Evolutionary conservation across 768 basidiomycete genomes (phyloP).

Genomic region (Phlebiopsis gigantea): DNA sequence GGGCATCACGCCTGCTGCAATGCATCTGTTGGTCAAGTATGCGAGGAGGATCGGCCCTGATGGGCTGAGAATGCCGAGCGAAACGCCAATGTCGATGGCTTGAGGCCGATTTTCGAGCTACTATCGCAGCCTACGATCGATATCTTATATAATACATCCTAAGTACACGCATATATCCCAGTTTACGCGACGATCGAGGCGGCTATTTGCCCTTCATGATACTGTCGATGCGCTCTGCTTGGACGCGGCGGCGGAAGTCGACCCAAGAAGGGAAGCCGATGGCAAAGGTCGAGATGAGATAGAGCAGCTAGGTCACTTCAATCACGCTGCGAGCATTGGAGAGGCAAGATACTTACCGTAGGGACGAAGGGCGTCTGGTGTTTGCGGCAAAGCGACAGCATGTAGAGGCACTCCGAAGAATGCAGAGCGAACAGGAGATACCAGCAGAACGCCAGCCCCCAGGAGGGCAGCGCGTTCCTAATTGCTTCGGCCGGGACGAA

Average conservation of each 20-base stretch:
- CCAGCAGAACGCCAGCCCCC: slow-evolving; percentile 29
- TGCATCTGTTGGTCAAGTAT: slow-evolving; percentile 64
- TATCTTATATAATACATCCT: not conserved
- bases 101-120: not conserved
- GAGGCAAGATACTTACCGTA: slow-evolving; percentile 25
- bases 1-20: slow-evolving; percentile 81
- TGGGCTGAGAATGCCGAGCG: not conserved
- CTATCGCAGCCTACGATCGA: not conserved
- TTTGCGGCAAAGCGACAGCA: slow-evolving; percentile 39
- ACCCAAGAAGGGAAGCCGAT: slow-evolving; percentile 52
- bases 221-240: slow-evolving; percentile 67
- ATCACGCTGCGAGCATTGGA: not conserved
- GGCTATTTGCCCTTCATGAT: slow-evolving; percentile 62
- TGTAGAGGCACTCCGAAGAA: slow-evolving; percentile 43
- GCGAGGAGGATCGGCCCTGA: slow-evolving; percentile 30
- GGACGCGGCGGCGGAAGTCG: slow-evolving; percentile 53
- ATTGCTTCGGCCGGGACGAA: slow-evolving; percentile 17
- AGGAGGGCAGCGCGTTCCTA: slow-evolving; percentile 12
- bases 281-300: slow-evolving; percentile 44
- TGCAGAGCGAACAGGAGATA: slow-evolving; percentile 34
- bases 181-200: not conserved
- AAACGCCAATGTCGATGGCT: not conserved
- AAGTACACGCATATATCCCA: not conserved
- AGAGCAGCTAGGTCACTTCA: slow-evolving; percentile 38
- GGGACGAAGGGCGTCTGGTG: slow-evolving; percentile 44